Evolutionary conservation across 306 rosid genomes (phyloP).

Genomic region (Cercis canadensis): DNA sequence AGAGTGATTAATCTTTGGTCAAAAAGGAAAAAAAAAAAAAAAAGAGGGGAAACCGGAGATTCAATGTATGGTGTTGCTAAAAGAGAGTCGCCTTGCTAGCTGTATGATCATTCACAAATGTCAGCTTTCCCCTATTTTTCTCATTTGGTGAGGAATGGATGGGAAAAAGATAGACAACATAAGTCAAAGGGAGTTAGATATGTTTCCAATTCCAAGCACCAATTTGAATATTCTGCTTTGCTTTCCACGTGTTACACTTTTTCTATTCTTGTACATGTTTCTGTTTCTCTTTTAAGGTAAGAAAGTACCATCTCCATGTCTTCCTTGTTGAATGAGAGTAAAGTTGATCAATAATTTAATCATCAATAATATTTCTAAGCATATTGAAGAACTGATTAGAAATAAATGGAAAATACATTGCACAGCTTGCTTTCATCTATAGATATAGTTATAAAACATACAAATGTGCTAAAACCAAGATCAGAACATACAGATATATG

Average conservation of each 20-base stretch:
- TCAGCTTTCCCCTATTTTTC: constrained; percentile 44
- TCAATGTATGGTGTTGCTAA: constrained; percentile 33
- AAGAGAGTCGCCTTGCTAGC: constrained; percentile 28
- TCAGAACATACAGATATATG: constrained; percentile 16
- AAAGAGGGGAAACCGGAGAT: constrained; percentile 12
- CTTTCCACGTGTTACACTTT: constrained; percentile 13
- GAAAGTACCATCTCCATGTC: constrained; percentile 34
- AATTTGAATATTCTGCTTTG: constrained; percentile 34
- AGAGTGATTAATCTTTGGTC: not conserved
- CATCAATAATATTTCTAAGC: not conserved
- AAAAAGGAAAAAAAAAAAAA: no score
- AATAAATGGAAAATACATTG: constrained; percentile 14
- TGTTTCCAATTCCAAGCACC: constrained; percentile 44
- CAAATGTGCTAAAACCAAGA: constrained; percentile 22
- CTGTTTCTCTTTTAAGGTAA: not conserved
- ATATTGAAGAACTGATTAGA: constrained; percentile 4
- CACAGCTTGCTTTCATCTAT: constrained; percentile 24
- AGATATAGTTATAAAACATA: not conserved
- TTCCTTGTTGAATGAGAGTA: not conserved
- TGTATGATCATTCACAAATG: constrained; percentile 33
- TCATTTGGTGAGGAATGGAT: constrained; percentile 39
- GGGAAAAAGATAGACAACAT: constrained; percentile 47
- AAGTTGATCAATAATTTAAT: not conserved
- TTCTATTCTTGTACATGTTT: constrained; percentile 23
- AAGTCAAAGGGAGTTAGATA: constrained; percentile 48